Base-by-base conservation (phyloP, 176 grass and related monocot species). In the Triticum turgidum region DNA sequence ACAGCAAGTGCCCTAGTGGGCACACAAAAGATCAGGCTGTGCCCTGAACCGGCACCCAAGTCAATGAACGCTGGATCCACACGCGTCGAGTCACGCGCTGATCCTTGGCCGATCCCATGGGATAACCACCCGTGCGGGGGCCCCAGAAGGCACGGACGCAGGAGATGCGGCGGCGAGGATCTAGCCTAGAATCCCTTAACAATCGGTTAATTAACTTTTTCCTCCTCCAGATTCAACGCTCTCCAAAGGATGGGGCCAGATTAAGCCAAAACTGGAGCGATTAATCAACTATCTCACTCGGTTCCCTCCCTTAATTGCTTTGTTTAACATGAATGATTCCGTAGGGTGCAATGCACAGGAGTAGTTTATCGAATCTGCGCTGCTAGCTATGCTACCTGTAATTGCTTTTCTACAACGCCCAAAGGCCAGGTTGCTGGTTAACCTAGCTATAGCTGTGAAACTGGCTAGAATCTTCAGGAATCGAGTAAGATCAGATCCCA, bases 141-240 rank as follows among this genome's bases (percentile, higher is more conserved):
- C 69, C 37, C 69, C 69, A 72, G 13, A 41, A 72, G 69, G 20
- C 69, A 22, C 5, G 1, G 0, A 1, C 11, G n/a, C 38, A 73
- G 0, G 77, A 76, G 93, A 94, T 89, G 92, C 85, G 95, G 92
- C 95, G 92, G 33, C 79, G 20, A 69, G 93, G 84, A 82, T 81
- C 66, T 73, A 73, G 38, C 0, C 11, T 38, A 11, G 33, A 21
- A 2, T 65, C 49, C 30, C 5, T 41, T 14, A 4, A 47, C 15
- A 54, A 54, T 54, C 51, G 14, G 34, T 73, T 64, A 44, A 12
- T 76, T 4, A 11, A 21, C 13, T 0, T 67, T 15, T 5, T 8
- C 17, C 7, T 37, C 18, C 0, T 1, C 34, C 34, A 70, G 18
- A 70, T 70, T 70, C 69, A 71, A 71, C 69, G 69, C 38, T 18